Evolutionary conservation across 2,329 filamentous ascomycete genomes (phyloP), one percentile per base, ranked within the genome.

Genomic region (Colletotrichum tropicicola): DNA sequence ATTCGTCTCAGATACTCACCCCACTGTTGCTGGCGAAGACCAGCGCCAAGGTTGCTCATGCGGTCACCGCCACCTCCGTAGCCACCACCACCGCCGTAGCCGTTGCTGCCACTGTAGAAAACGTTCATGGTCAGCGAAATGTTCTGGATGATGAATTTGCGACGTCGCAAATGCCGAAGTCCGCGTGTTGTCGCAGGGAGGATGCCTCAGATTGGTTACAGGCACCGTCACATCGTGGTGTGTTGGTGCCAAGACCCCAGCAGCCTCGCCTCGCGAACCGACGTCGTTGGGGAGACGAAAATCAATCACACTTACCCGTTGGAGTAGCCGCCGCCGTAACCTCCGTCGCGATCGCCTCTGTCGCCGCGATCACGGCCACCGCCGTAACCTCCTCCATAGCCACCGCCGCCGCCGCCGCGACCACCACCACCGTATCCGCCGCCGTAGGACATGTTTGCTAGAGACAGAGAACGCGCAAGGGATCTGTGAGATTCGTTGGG

Each of bases 11-110:
- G 13, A 59, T 56, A 86, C 91, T 79, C 83, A 95, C 92, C 92
- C 92, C 92, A 99, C 69, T 89, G 85, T 76, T 97, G 96, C 74
- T 91, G 89, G 83, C 97, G 95, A 70, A 99, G 85, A 72, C 91
- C 90, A 69, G 93, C 87, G 73, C 96, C 96, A 68, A 99, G 92
- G 78, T 91, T 91, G 72, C 90, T 92, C 96, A 99, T 99, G 73
- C 92, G 90, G 82, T 99, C 96, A 79, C 95, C 94, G 70, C 93
- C 92, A 70, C 87, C 91, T 43, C 79, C 76, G 21, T 76, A 74
- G 58, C 77, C 76, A 61, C 77, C 76, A 60, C 77, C 75, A 57
- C 79, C 77, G 52, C 80, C 82, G 72, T 83, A 83, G 57, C 84
- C 82, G 67, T 82, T 82, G 66, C 81, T 78, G 71, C 83, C 83